These are phyloP conservation scores for Xerophyta viscosa DNA, from an alignment of 106 monocot genomes.

Conservation along the genomic window DNA sequence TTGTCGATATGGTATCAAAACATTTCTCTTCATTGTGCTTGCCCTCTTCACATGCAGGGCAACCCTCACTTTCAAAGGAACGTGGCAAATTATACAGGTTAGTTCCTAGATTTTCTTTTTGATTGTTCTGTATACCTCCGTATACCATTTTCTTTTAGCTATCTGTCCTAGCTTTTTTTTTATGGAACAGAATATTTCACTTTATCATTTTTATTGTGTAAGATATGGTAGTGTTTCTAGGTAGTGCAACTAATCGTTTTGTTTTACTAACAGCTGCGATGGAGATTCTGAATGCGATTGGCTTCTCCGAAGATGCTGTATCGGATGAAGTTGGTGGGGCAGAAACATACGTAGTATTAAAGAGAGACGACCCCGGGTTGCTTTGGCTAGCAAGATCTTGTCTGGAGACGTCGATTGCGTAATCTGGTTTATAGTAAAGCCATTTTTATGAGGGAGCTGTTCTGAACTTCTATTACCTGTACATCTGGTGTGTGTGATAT, in stretches of 20 bases:
- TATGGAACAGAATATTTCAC: not conserved
- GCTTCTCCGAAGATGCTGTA: constrained; percentile 66
- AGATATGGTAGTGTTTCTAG: not conserved
- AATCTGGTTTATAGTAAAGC: too few relatives aligned
- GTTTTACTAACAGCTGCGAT: constrained; percentile 68
- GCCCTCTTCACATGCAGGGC: constrained; percentile 29
- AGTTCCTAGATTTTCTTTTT: not conserved
- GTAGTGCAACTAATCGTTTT: not conserved
- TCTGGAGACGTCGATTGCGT: too few relatives aligned
- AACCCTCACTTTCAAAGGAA: constrained; percentile 79
- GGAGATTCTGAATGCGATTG: constrained; percentile 65
- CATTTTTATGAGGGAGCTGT: too few relatives aligned
- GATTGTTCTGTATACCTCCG: not conserved
- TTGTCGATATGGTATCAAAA: not conserved
- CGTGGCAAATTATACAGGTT: constrained; percentile 70
- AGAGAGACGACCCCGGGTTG: constrained; percentile 86
- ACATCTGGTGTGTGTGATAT: too few relatives aligned
- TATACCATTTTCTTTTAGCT: not conserved
- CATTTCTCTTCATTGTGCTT: not conserved
- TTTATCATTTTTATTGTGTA: not conserved
- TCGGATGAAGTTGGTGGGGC: constrained; percentile 48
- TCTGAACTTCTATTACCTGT: too few relatives aligned
- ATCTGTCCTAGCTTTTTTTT: not conserved
- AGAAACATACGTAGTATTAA: constrained; percentile 68
- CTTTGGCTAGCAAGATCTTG: constrained; percentile 90